phyloP scores from a whole-genome alignment of 345 rosid genomes.

The Citrus unshiu region DNA sequence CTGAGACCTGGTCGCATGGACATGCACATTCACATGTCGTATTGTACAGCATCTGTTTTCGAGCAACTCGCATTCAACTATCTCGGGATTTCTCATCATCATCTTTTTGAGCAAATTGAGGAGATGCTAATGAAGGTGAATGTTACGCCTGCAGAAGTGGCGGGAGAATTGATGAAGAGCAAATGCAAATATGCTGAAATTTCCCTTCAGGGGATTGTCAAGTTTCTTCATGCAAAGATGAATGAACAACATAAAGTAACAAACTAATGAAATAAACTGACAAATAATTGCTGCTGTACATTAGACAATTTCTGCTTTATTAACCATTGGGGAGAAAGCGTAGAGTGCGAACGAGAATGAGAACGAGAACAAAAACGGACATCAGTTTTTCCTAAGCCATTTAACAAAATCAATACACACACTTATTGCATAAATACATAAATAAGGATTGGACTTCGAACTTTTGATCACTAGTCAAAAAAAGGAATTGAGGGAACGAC shows the following conservation, averaged over 20 bases:
- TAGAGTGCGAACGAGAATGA: background rate
- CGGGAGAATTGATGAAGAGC: slow-evolving; percentile 15
- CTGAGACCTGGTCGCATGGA: slow-evolving; percentile 35
- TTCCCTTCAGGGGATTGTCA: background rate
- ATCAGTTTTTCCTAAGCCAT: background rate
- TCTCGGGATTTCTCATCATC: background rate
- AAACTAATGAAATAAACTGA: too few species aligned
- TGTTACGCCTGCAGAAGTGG: slow-evolving; percentile 18
- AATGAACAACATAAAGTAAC: background rate
- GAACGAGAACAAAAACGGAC: background rate
- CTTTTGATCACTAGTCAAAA: background rate
- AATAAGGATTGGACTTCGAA: background rate
- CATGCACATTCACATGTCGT: slow-evolving; percentile 13
- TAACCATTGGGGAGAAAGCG: background rate
- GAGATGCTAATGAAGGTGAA: background rate
- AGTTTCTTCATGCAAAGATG: background rate
- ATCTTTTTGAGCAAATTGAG: slow-evolving; percentile 10
- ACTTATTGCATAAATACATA: slow-evolving; percentile 35
- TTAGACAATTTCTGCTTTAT: background rate
- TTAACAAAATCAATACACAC: slow-evolving; percentile 11
- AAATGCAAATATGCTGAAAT: background rate
- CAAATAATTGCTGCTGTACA: background rate
- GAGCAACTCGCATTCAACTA: background rate
- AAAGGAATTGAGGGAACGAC: background rate
- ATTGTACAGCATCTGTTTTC: background rate